Base-by-base conservation (phyloP, 2,329 filamentous ascomycete species). In the Penicillium sp. region DNA sequence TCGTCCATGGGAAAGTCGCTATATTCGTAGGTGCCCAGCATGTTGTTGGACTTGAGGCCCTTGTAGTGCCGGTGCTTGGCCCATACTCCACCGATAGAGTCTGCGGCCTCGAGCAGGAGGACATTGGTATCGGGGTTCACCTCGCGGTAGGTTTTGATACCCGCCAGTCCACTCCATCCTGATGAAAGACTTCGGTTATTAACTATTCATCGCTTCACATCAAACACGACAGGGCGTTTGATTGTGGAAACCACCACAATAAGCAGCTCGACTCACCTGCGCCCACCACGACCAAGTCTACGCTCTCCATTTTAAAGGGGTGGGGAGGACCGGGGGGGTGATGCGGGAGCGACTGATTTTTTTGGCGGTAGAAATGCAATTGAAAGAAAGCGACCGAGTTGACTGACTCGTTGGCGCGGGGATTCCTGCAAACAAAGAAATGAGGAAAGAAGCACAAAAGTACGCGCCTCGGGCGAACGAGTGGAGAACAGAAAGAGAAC, bases 1-100 rank as follows among this genome's bases (percentile, higher is more conserved):
- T 77, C 73, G 58, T 82, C 79, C 86, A 93, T 89, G 18, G 89
- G 88, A 60, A 90, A 91, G 66, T 91, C 90, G 0, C 86, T 85
- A 67, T 85, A 92, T 71, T 93, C 88, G 65, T 88, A 91, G 0
- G 85, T 89, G 2, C 89, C 89, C 11, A 88, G 72, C 70, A 91
- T 82, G 68, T 92, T 92, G 74, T 94, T 93, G 54, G 85, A 87
- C 67, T 87, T 89, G 50, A 94, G 80, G 1, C 85, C 86, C 0
- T 86, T 84, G 70, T 92, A 80, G 0, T 91, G 75, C 1, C 89
- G 82, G 39, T 88, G 78, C 56, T 85, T 78, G 9, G 86, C 83
- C 90, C 89, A 93, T 16, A 87, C 86, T 4, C 90, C 90, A 1
- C 90, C 90, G 5, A 87, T 68, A 0, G 83, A 83, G 13, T 78